Evolutionary conservation across 1,284 basidiomycete genomes (phyloP).

Genomic region (Puccinia coronata): DNA sequence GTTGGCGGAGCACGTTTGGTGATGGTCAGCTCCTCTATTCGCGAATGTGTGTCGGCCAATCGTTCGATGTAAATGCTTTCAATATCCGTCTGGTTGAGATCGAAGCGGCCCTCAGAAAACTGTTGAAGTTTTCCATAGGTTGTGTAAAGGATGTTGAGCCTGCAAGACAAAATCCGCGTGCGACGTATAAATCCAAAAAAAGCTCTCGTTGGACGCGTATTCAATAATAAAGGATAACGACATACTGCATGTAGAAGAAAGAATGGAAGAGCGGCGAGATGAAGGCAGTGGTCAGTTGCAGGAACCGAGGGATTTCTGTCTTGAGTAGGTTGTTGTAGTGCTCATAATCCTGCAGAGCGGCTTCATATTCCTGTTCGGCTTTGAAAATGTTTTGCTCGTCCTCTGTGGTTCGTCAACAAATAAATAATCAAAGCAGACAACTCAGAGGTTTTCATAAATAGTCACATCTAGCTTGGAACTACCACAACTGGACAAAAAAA

Average conservation of each 20-base stretch:
- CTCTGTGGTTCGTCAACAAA: slow-evolving; percentile 48
- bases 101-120: slow-evolving; percentile 82
- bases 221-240: no score
- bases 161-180: slow-evolving; percentile 60
- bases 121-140: slow-evolving; percentile 87
- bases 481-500: background rate
- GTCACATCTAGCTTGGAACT: slow-evolving; percentile 63
- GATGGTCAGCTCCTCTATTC: slow-evolving; percentile 61
- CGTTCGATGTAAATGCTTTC: slow-evolving; percentile 75
- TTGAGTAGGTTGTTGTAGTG: slow-evolving; percentile 92
- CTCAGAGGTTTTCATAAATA: slow-evolving; percentile 87
- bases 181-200: no score
- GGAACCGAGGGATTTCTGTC: slow-evolving; percentile 86
- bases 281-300: slow-evolving; percentile 81
- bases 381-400: slow-evolving; percentile 62
- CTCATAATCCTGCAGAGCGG: slow-evolving; percentile 92
- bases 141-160: slow-evolving; percentile 89
- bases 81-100: slow-evolving; percentile 72
- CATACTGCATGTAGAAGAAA: slow-evolving; percentile 97
- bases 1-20: slow-evolving; percentile 79
- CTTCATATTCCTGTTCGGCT: slow-evolving; percentile 97
- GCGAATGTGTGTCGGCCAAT: slow-evolving; percentile 74
- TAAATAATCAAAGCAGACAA: slow-evolving; percentile 68
- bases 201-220: no score
- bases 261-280: slow-evolving; percentile 96